Evolutionary conservation across 306 rosid genomes (phyloP).

Genomic region (Phaseolus lunatus): DNA sequence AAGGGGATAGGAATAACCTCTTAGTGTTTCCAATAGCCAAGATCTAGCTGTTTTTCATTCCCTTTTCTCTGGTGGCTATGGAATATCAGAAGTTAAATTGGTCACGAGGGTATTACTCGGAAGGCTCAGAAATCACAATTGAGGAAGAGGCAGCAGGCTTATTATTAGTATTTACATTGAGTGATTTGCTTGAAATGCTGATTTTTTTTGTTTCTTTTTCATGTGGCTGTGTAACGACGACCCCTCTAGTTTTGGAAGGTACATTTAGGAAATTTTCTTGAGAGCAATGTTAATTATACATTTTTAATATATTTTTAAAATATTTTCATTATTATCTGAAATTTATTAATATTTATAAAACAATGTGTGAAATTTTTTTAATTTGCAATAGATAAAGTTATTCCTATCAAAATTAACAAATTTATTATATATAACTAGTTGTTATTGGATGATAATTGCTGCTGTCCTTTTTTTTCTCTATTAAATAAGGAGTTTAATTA

Average conservation of each 20-base stretch:
- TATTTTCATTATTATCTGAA: not conserved
- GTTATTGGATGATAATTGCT: too few relatives aligned
- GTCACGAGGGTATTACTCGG: not conserved
- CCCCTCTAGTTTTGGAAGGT: constrained; percentile 5
- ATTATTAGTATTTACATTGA: not conserved
- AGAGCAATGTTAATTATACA: not conserved
- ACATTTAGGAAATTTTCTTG: not conserved
- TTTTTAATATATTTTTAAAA: not conserved
- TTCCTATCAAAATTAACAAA: too few relatives aligned
- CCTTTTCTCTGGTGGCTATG: constrained; percentile 15
- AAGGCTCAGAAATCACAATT: not conserved
- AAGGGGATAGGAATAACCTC: not conserved
- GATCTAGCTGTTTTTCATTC: not conserved
- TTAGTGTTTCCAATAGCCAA: not conserved
- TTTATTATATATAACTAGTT: too few relatives aligned
- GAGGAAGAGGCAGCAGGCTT: constrained; percentile 7
- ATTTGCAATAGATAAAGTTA: too few relatives aligned
- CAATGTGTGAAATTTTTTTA: not conserved
- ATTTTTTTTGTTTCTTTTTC: not conserved
- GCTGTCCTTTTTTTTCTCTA: too few relatives aligned
- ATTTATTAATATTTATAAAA: not conserved
- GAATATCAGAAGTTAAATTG: constrained; percentile 1
- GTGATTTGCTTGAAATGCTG: constrained; percentile 15
- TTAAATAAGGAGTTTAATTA: not conserved
- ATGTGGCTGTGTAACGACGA: not conserved